Evolutionary conservation across 805 yeast species (phyloP).

Genomic region (Candida khao-thaluensis): DNA sequence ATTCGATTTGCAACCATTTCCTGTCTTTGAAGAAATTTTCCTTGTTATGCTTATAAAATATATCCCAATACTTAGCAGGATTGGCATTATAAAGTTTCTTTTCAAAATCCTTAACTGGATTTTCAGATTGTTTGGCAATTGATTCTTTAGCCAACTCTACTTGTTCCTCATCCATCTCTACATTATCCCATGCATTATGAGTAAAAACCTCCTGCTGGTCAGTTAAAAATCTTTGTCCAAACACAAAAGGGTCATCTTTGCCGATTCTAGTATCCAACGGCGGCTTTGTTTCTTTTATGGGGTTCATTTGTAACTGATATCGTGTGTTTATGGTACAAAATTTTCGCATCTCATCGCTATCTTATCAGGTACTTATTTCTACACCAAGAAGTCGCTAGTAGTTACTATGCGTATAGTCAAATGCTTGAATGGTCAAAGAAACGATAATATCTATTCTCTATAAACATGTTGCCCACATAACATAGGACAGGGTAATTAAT

Average conservation of each 20-base stretch:
- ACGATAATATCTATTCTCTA: too few species aligned
- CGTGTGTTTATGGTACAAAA: not conserved
- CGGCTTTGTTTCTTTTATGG: constrained; percentile 11
- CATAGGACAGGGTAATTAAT: too few species aligned
- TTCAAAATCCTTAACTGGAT: constrained; percentile 88
- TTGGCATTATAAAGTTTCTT: constrained; percentile 73
- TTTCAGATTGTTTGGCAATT: constrained; percentile 69
- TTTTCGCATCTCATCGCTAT: constrained; percentile 9
- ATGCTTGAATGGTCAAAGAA: not conserved
- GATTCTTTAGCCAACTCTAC: constrained; percentile 68
- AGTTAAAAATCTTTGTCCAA: constrained; percentile 79
- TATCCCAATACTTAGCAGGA: constrained; percentile 95
- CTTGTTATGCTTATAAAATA: constrained; percentile 83
- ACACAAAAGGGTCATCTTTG: constrained; percentile 85
- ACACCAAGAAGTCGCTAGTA: too few species aligned
- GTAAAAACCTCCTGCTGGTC: constrained; percentile 81
- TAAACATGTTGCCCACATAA: too few species aligned
- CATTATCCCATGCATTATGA: constrained; percentile 97
- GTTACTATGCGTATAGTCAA: too few species aligned
- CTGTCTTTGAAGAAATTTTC: constrained; percentile 96
- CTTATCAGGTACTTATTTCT: not conserved
- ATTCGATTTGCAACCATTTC: constrained; percentile 93
- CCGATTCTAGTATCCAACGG: constrained; percentile 50
- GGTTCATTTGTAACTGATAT: not conserved
- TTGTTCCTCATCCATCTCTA: constrained; percentile 96